Percentiles rank a stretch among this genome's conserved stretches.
phyloP scores from a whole-genome alignment of 2,329 filamentous ascomycete genomes.

The Aspergillus chevalieri region DNA sequence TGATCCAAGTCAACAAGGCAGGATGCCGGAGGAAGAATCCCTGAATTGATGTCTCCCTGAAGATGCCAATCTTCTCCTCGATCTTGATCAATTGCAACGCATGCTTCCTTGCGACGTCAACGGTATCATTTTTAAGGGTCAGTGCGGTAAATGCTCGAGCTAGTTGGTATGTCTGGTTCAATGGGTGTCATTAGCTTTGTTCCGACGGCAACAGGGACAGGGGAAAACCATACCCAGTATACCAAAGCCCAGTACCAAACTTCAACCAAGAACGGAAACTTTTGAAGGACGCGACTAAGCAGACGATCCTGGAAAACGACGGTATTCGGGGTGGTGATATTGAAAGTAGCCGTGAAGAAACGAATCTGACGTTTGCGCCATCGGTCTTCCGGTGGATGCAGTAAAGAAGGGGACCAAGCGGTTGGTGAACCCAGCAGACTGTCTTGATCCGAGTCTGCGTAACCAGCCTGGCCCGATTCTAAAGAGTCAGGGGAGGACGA shows the following conservation, averaged over 20 bases:
- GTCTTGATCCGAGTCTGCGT: conserved; percentile 21
- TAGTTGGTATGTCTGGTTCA: conserved; percentile 61
- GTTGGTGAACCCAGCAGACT: conserved; percentile 25
- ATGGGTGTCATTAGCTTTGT: neutral
- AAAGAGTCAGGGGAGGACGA: conserved; percentile 31
- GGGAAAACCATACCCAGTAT: conserved; percentile 58
- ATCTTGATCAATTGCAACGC: conserved; percentile 61
- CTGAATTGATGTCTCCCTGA: conserved; percentile 60
- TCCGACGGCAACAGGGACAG: neutral
- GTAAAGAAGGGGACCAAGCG: conserved; percentile 36
- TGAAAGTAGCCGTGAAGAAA: conserved; percentile 41
- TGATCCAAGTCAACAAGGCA: conserved; percentile 60
- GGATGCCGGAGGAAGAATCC: conserved; percentile 50
- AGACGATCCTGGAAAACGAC: conserved; percentile 53
- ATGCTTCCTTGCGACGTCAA: conserved; percentile 62
- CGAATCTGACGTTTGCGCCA: conserved; percentile 48
- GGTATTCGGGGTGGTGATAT: conserved; percentile 57
- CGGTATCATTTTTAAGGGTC: conserved; percentile 61
- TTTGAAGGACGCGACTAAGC: conserved; percentile 58
- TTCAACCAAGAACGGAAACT: conserved; percentile 67
- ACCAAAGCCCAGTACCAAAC: conserved; percentile 73
- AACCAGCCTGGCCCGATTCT: conserved; percentile 36
- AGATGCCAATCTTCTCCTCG: conserved; percentile 60
- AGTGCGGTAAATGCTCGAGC: conserved; percentile 66
- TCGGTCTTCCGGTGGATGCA: conserved; percentile 36